Conservation (phyloP, 2,329 filamentous ascomycete species). For the Fusarium scirpi region DNA sequence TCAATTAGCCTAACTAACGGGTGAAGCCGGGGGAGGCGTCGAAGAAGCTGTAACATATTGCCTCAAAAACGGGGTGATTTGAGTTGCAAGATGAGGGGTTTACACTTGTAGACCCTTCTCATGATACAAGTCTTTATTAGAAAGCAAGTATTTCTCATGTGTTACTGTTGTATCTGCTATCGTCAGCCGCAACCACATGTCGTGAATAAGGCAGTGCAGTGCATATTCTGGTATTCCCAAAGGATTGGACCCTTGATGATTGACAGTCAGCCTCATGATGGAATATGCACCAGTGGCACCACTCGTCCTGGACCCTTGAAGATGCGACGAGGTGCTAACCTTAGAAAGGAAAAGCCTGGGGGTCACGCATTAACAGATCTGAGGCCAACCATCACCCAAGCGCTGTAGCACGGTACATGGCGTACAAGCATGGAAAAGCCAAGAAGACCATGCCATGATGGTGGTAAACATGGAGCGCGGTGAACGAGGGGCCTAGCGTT, state of each 20-base stretch:
- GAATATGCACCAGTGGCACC: slow-evolving; percentile 46
- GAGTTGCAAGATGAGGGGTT: slow-evolving; percentile 7
- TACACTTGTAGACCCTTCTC: neutral
- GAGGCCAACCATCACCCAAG: slow-evolving; percentile 41
- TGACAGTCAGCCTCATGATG: slow-evolving; percentile 42
- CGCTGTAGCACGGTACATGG: neutral
- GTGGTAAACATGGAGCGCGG: slow-evolving; percentile 22
- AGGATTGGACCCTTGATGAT: slow-evolving; percentile 27
- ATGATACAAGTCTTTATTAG: slow-evolving; percentile 1
- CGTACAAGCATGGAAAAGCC: slow-evolving; percentile 10
- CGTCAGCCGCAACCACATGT: neutral
- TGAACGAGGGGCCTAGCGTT: slow-evolving; percentile 25
- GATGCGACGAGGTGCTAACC: slow-evolving; percentile 37
- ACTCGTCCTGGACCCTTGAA: slow-evolving; percentile 37
- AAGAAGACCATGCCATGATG: slow-evolving; percentile 6
- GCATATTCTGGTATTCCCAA: slow-evolving; percentile 6
- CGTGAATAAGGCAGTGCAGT: slow-evolving; percentile 2
- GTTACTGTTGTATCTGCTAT: neutral
- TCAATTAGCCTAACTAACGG: slow-evolving; percentile 3
- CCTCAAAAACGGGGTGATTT: slow-evolving; percentile 7
- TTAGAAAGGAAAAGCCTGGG: slow-evolving; percentile 39
- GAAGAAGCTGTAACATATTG: slow-evolving; percentile 19
- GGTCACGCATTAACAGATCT: slow-evolving; percentile 44
- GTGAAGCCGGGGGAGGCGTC: slow-evolving; percentile 12
- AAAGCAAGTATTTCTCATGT: slow-evolving; percentile 2